Evolutionary conservation across 345 rosid genomes (phyloP), one percentile per base, ranked within the genome.

Genomic region (Gossypium arboreum): DNA sequence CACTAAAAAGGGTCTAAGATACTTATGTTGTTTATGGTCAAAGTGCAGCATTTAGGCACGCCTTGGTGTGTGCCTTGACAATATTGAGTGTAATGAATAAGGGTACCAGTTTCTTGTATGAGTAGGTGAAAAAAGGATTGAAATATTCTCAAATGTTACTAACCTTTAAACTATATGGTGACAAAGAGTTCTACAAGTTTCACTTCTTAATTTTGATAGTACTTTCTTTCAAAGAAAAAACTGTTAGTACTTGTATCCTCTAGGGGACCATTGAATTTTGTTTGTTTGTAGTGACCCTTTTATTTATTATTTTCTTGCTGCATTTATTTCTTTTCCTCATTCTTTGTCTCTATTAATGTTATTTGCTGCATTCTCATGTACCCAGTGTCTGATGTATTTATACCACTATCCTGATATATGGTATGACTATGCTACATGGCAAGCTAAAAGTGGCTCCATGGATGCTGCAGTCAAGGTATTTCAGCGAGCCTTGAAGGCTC

Each of bases 361-460:
- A 51, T 29, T 79, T 79, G 43, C 44, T 81, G 58, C 29, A 25
- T 81, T 68, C 58, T 76, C 75, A 81, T 51, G 68, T 81, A 71
- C 72, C 44, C 89, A 92, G 98, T 91, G 98, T 86, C 85, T 95
- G 80, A 92, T 92, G 98, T 92, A 91, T 84, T 84, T 95, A 74
- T 91, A 90, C 83, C 98, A 95, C 85, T 95, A 92, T 79, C 97
- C 97, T 72, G 93, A 91, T 83, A 82, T 87, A 80, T 95, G 97
- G 99, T 88, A 91, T 82, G 96, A 95, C 84, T 95, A 90, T 86
- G 98, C 97, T 73, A 89, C 85, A 17, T 94, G 99, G 98, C 94
- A 90, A 80, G 87, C 90, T 72, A 92, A 91, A 88, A 81, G 82
- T 90, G 98, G 99, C 68, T 83, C 94, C 59, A 62, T 83, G 34